Evolutionary conservation across 2,329 filamentous ascomycete genomes (phyloP).

Genomic region (Hymenoscyphus scutula): DNA sequence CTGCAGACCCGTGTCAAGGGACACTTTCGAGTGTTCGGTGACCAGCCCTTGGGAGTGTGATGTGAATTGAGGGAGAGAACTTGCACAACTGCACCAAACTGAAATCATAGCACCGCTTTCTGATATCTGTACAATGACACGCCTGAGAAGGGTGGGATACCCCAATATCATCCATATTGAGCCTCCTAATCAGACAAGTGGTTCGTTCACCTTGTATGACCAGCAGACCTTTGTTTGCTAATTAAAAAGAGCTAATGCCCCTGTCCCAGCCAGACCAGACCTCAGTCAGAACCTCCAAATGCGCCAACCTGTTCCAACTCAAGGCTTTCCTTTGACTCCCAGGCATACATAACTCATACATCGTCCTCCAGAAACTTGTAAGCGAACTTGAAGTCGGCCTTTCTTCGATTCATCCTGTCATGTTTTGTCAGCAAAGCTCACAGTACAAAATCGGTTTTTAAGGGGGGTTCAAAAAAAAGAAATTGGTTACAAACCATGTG

Average conservation of each 20-base stretch:
- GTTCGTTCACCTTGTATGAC: conserved; percentile 18
- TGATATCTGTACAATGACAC: conserved; percentile 2
- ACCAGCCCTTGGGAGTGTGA: too few species aligned
- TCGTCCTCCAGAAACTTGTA: conserved; percentile 98
- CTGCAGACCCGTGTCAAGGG: too few species aligned
- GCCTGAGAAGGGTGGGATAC: not conserved
- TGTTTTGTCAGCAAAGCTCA: conserved; percentile 10
- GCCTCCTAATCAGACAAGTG: conserved; percentile 1
- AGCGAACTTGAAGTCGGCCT: conserved; percentile 96
- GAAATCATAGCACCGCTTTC: not conserved
- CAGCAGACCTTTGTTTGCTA: conserved; percentile 31
- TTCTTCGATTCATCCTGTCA: conserved; percentile 92
- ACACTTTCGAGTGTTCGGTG: too few species aligned
- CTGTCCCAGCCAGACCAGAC: conserved; percentile 53
- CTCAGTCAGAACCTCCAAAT: conserved; percentile 57
- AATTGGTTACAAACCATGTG: conserved; percentile 67
- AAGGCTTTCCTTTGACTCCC: conserved; percentile 66
- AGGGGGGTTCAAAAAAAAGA: conserved; percentile 12
- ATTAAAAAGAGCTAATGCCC: conserved; percentile 29
- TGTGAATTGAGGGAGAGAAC: too few species aligned
- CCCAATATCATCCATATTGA: not conserved
- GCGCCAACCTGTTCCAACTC: conserved; percentile 69
- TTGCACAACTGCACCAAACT: too few species aligned
- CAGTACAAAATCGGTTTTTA: conserved; percentile 10
- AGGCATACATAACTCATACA: conserved; percentile 52